These are phyloP conservation scores for Pinus albicaulis DNA, from an alignment of 75 land plant species.

Conservation along the genomic window DNA sequence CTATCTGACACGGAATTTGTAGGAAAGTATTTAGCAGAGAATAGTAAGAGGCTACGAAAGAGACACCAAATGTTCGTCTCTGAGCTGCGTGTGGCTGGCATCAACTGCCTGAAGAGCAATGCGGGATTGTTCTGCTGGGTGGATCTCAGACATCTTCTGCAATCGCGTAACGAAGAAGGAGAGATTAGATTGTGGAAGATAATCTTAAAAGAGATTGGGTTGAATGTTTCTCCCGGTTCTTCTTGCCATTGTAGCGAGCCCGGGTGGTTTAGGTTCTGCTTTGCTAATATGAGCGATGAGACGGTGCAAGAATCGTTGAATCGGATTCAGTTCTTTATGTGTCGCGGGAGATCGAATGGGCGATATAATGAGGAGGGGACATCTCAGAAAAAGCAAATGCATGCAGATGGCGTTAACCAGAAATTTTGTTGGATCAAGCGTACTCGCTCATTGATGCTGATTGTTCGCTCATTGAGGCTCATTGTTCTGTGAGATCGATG, in stretches of 20 bases:
- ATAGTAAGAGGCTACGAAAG: conserved; percentile 38
- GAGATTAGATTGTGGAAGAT: conserved; percentile 71
- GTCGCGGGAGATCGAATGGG: not conserved
- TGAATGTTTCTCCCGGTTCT: conserved; percentile 73
- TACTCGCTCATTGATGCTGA: not conserved
- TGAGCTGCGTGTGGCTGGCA: conserved; percentile 34
- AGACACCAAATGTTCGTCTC: conserved; percentile 36
- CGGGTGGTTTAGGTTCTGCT: conserved; percentile 82
- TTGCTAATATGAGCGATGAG: conserved; percentile 57
- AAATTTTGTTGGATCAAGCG: not conserved
- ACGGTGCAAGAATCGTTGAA: conserved; percentile 26
- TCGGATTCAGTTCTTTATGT: conserved; percentile 33
- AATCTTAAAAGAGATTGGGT: conserved; percentile 42
- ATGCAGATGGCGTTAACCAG: no score
- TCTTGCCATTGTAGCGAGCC: conserved; percentile 77
- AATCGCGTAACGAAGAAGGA: conserved; percentile 33
- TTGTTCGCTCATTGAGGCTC: not conserved
- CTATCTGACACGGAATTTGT: conserved; percentile 51
- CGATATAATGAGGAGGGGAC: no score
- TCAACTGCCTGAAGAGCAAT: conserved; percentile 41
- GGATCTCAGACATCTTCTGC: conserved; percentile 53
- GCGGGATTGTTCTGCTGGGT: conserved; percentile 83
- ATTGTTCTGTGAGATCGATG: no score
- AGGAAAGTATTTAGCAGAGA: conserved; percentile 39
- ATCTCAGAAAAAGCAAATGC: no score